phyloP scores from a whole-genome alignment of 345 rosid genomes.

The Eucalyptus virginea region DNA sequence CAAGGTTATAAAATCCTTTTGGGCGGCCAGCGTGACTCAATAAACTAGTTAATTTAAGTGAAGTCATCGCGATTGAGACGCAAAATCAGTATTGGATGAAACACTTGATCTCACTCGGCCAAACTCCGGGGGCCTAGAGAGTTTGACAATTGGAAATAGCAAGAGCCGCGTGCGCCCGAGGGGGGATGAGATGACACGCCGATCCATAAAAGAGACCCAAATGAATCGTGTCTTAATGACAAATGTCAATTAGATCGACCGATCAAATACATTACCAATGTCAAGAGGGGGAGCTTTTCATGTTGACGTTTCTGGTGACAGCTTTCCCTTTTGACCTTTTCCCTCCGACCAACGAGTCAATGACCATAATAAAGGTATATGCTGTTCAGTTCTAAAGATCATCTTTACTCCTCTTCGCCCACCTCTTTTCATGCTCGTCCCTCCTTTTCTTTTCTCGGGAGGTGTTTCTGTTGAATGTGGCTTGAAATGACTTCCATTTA shows the following conservation, averaged over 20 bases:
- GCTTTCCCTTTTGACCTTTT: neutral
- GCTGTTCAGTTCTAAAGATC: neutral
- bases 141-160: neutral
- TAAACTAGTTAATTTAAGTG: neutral
- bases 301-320: neutral
- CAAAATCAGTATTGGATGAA: neutral
- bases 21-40: accelerated
- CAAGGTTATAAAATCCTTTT: neutral
- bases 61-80: neutral
- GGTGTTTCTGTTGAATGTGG: neutral
- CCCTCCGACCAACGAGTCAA: neutral
- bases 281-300: neutral
- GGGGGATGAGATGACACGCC: neutral
- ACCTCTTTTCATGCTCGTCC: neutral
- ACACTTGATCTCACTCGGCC: neutral
- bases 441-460: neutral
- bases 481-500: neutral
- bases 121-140: neutral
- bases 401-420: neutral
- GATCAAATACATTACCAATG: neutral
- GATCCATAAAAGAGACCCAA: neutral
- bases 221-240: neutral
- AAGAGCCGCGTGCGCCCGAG: neutral
- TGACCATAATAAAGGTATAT: neutral
- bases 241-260: neutral